Percentiles rank a stretch among this genome's conserved stretches.
These are phyloP conservation scores for Erythrobasidium hasegawianum DNA, from an alignment of 1,284 basidiomycete genomes.

Conservation along the genomic window DNA sequence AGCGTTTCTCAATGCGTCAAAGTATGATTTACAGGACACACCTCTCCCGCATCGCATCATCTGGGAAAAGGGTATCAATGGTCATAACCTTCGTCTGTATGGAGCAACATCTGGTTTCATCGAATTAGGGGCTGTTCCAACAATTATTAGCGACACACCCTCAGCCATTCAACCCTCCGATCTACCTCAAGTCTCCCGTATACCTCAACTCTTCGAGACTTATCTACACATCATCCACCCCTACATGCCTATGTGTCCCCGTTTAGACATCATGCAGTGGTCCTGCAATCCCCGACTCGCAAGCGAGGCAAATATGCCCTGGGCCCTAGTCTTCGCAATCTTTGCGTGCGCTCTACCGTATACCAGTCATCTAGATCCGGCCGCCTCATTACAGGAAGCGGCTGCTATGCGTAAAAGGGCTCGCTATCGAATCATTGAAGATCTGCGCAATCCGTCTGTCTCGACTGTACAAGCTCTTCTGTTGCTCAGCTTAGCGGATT, in stretches of 20 bases:
- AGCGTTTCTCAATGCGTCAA: too few species aligned
- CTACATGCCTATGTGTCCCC: constrained; percentile 27
- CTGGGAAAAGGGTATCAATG: constrained; percentile 15
- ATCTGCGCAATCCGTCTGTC: constrained; percentile 3
- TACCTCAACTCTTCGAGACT: constrained; percentile 17
- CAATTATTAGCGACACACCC: neutral
- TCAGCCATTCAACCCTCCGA: neutral
- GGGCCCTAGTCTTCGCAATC: constrained; percentile 20
- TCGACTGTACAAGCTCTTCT: constrained; percentile 16
- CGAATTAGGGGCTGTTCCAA: neutral
- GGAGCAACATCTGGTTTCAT: constrained; percentile 22
- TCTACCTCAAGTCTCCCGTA: neutral
- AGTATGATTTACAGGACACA: too few species aligned
- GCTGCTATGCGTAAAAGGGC: constrained; percentile 13
- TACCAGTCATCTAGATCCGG: constrained; percentile 3
- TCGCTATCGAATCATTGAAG: constrained; percentile 4
- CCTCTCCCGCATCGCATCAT: neutral
- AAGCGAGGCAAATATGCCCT: constrained; percentile 7
- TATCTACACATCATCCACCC: constrained; percentile 27
- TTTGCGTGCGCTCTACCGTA: constrained; percentile 20
- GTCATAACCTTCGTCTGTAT: constrained; percentile 10
- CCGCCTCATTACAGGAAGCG: constrained; percentile 1
- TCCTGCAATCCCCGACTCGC: constrained; percentile 12
- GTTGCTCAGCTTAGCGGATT: constrained; percentile 12
- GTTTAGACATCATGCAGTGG: constrained; percentile 28